These are phyloP conservation scores for Salix arbutifolia DNA, from an alignment of 345 rosid species.

Conservation along the genomic window DNA sequence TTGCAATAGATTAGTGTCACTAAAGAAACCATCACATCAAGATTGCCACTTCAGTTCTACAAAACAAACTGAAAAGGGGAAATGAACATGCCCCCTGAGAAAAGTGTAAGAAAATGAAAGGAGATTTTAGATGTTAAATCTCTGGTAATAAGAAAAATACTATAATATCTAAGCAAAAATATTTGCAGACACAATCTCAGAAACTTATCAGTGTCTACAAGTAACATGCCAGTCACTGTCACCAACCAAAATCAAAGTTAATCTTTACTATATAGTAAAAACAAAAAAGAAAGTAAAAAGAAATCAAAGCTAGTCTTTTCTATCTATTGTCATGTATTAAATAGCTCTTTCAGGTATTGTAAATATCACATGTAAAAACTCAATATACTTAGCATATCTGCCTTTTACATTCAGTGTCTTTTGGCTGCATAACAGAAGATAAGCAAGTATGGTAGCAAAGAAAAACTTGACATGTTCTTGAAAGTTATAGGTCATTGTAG, in stretches of 20 bases:
- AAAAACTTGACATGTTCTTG: background rate
- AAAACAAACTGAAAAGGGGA: background rate
- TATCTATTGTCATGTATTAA: no score
- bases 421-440: background rate
- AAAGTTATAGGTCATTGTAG: background rate
- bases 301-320: no score
- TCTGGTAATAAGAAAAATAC: background rate
- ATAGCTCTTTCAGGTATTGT: no score
- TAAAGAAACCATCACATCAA: background rate
- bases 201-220: background rate
- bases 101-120: background rate
- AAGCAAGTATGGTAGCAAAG: background rate
- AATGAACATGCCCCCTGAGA: background rate
- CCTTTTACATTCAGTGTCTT: background rate
- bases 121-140: background rate
- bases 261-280: background rate
- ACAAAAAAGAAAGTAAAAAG: background rate
- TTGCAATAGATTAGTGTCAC: background rate
- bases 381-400: background rate
- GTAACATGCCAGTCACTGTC: background rate
- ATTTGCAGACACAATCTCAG: constrained; percentile 1
- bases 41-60: background rate
- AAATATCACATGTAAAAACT: background rate
- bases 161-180: background rate
- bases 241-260: background rate